Percentiles rank a stretch among this genome's conserved stretches.
Conservation (phyloP, 345 rosid species). For the Capsella bursapastoris region DNA sequence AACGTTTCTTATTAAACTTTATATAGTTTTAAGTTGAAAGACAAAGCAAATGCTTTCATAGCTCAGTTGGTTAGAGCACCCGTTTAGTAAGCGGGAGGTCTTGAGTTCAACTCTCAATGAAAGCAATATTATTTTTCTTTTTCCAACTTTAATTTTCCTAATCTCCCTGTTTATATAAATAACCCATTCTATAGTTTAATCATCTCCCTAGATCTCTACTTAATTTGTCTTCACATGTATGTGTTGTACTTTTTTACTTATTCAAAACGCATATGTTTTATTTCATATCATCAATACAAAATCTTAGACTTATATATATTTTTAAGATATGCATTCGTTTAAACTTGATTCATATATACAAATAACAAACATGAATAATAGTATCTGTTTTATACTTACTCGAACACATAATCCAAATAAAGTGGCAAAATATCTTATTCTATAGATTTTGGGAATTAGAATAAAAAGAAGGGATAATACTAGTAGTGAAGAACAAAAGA, state of each 20-base stretch:
- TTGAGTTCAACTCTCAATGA: constrained; percentile 93
- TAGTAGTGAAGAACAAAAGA: not conserved
- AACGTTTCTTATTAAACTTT: not conserved
- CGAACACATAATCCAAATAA: not conserved
- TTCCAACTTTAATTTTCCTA: not conserved
- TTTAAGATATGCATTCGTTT: too few species aligned
- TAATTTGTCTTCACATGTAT: too few species aligned
- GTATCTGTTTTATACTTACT: not conserved
- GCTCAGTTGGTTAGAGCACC: constrained; percentile 99
- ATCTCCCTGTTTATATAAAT: not conserved
- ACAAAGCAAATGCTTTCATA: constrained; percentile 46
- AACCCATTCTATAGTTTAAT: not conserved
- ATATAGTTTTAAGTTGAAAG: rapidly evolving
- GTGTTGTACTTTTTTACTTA: too few species aligned
- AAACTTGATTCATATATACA: too few species aligned
- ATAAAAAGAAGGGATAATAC: not conserved
- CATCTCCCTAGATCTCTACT: too few species aligned
- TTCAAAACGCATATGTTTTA: too few species aligned
- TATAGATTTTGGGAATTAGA: not conserved
- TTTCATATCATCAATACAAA: too few species aligned
- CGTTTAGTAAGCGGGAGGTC: constrained; percentile 98
- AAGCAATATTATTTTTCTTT: constrained; percentile 15
- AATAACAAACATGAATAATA: not conserved
- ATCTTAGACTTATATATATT: too few species aligned
- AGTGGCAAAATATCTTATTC: not conserved